Conservation (phyloP, 306 rosid genomes). For the Luffa aegyptiaca region DNA sequence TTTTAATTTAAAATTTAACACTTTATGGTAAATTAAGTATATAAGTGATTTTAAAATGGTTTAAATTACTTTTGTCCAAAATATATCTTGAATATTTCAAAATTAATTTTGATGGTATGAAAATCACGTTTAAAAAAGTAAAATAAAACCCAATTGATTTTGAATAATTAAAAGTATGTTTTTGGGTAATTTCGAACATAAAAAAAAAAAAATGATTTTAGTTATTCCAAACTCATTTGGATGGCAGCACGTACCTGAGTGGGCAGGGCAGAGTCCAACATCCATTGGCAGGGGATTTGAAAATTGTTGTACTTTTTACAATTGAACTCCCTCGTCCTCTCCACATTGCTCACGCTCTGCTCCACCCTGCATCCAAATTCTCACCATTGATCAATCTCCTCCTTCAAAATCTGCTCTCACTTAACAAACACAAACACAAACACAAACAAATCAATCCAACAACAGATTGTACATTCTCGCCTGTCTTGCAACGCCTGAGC, state of each 20-base stretch:
- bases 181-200: no score
- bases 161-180: no score
- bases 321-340: conserved; percentile 60
- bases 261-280: conserved; percentile 59
- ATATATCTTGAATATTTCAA: no score
- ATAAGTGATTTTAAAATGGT: no score
- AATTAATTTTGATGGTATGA: no score
- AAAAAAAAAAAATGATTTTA: no score
- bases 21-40: no score
- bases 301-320: conserved; percentile 58
- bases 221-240: no score
- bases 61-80: no score
- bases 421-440: background rate
- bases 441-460: background rate
- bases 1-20: no score
- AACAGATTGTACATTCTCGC: conserved; percentile 59
- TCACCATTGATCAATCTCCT: background rate
- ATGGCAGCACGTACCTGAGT: conserved; percentile 42
- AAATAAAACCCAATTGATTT: no score
- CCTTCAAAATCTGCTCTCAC: background rate
- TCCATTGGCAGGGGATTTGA: conserved; percentile 88
- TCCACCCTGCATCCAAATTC: conserved; percentile 50
- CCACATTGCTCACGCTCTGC: conserved; percentile 48
- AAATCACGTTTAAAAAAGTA: no score
- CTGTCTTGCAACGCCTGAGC: conserved; percentile 90